Conservation (phyloP, 345 rosid species). For the Linum usitatissimum region DNA sequence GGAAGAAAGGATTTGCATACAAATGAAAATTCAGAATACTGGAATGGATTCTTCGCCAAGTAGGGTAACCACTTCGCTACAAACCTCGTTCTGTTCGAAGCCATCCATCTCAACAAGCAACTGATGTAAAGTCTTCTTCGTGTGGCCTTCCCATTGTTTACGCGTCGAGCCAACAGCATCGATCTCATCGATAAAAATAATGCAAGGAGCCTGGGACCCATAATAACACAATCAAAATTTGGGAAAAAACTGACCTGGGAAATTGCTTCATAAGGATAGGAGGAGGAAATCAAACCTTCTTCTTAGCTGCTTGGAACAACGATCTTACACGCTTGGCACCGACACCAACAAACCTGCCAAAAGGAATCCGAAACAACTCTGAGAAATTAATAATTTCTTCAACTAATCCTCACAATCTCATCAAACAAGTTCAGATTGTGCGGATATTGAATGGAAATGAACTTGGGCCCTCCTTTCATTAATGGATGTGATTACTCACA, state of each 20-base stretch:
- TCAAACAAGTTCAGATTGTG: neutral
- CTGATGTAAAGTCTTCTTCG: slow-evolving; percentile 98
- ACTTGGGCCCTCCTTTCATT: neutral
- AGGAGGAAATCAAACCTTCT: slow-evolving; percentile 40
- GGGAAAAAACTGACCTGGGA: neutral
- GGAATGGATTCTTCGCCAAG: neutral
- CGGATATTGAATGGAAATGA: neutral
- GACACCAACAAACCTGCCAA: slow-evolving; percentile 96
- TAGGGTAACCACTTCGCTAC: slow-evolving; percentile 4
- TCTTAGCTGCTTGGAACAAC: slow-evolving; percentile 92
- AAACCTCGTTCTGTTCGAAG: slow-evolving; percentile 95
- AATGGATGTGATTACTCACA: slow-evolving; percentile 39
- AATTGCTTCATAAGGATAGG: neutral
- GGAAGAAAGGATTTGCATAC: slow-evolving; percentile 9
- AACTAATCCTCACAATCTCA: neutral
- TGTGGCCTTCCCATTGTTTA: slow-evolving; percentile 98
- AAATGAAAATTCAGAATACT: neutral
- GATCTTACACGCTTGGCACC: slow-evolving; percentile 97
- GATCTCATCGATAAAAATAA: slow-evolving; percentile 94
- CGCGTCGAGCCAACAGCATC: slow-evolving; percentile 97
- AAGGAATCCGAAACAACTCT: slow-evolving; percentile 11
- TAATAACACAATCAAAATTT: slow-evolving; percentile 3
- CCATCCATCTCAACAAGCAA: slow-evolving; percentile 99
- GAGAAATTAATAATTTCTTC: slow-evolving; percentile 1
- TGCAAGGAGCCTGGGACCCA: slow-evolving; percentile 79